These are phyloP conservation scores for Rhodotorula toruloides DNA, from an alignment of 768 basidiomycete genomes.

Conservation along the genomic window DNA sequence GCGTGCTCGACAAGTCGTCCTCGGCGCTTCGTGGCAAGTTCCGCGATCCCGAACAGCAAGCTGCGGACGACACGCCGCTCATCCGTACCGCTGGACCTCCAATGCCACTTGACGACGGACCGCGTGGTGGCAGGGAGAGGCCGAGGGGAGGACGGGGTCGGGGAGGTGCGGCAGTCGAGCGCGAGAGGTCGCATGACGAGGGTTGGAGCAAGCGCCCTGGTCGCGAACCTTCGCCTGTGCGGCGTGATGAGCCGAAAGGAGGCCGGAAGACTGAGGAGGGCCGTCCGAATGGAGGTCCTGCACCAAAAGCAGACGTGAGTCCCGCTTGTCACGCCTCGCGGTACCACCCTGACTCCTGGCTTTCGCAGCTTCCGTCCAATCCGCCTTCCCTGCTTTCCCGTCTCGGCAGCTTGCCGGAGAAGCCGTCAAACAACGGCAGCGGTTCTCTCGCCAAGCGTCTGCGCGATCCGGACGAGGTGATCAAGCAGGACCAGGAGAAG, in stretches of 20 bases:
- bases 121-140: too few relatives aligned
- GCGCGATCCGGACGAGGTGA: background rate
- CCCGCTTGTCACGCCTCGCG: too few relatives aligned
- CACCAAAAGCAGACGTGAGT: too few relatives aligned
- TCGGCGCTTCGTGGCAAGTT: background rate
- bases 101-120: background rate
- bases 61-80: background rate
- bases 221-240: too few relatives aligned
- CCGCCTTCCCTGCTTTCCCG: constrained; percentile 10
- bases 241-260: too few relatives aligned
- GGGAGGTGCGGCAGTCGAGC: too few relatives aligned
- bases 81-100: background rate
- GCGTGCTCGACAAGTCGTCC: background rate
- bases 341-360: background rate
- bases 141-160: background rate
- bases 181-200: too few relatives aligned
- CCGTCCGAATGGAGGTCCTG: too few relatives aligned
- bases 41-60: background rate
- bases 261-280: too few relatives aligned
- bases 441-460: background rate
- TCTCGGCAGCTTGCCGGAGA: constrained; percentile 1
- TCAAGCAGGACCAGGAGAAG: background rate
- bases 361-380: background rate
- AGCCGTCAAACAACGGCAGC: background rate
- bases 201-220: too few relatives aligned